Percentiles rank a stretch among this genome's conserved stretches.
Conservation (phyloP, 495 filamentous ascomycete genomes). For the Tetracladium marchalianum region DNA sequence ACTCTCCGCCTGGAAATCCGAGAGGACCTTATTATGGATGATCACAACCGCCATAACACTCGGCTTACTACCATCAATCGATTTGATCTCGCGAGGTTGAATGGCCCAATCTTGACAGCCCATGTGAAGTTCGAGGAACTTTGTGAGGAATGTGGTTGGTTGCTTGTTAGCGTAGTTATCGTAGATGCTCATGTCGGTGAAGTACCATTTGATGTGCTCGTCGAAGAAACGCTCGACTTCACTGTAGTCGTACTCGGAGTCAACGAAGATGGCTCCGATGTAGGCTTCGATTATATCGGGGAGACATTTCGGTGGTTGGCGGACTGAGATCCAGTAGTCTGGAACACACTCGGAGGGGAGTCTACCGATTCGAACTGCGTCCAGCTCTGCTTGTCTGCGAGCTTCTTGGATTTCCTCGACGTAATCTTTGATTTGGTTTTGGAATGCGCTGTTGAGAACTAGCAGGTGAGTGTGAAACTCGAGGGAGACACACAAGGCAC, state of each 20-base stretch:
- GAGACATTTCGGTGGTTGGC: constrained; percentile 74
- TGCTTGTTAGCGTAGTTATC: constrained; percentile 86
- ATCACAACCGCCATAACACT: constrained; percentile 60
- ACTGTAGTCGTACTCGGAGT: constrained; percentile 70
- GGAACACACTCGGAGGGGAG: constrained; percentile 40
- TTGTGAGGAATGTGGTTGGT: constrained; percentile 46
- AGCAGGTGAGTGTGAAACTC: constrained; percentile 67
- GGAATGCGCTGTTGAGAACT: constrained; percentile 46
- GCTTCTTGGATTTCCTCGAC: constrained; percentile 55
- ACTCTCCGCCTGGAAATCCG: constrained; percentile 49
- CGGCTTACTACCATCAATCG: constrained; percentile 13
- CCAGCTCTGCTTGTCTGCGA: constrained; percentile 32
- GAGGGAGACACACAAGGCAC: constrained; percentile 66
- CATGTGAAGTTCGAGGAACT: constrained; percentile 33
- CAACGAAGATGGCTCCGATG: constrained; percentile 83
- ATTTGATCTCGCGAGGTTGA: constrained; percentile 21
- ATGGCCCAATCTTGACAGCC: constrained; percentile 39
- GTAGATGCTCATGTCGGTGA: constrained; percentile 81
- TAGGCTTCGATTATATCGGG: constrained; percentile 87
- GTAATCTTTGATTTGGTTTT: constrained; percentile 58
- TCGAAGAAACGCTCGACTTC: constrained; percentile 71
- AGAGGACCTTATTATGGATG: constrained; percentile 61
- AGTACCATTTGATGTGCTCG: constrained; percentile 61
- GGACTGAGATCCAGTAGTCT: constrained; percentile 69
- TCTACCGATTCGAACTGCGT: constrained; percentile 27